These are phyloP conservation scores for Aquilaria agallochum DNA, from an alignment of 441 rosid species.

Conservation along the genomic window DNA sequence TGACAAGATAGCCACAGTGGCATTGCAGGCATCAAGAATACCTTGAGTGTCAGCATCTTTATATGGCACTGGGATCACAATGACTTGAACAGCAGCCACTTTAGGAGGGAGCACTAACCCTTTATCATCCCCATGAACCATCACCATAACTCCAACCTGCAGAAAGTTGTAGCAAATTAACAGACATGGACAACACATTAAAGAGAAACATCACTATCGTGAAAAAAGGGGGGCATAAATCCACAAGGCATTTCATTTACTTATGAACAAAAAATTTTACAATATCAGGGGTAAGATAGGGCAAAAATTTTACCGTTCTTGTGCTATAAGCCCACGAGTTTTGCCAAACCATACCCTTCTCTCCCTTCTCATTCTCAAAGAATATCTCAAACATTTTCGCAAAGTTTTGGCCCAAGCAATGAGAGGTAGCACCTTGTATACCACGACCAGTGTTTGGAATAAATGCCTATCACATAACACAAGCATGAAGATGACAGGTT, in stretches of 20 bases:
- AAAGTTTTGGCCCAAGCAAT: slow-evolving; percentile 95
- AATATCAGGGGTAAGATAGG: slow-evolving; percentile 4
- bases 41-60: slow-evolving; percentile 90
- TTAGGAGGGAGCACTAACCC: slow-evolving; percentile 91
- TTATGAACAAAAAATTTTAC: neutral
- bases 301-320: slow-evolving; percentile 49
- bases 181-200: neutral
- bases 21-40: slow-evolving; percentile 80
- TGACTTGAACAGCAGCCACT: slow-evolving; percentile 85
- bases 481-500: neutral
- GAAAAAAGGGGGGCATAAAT: neutral
- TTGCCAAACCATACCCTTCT: slow-evolving; percentile 95
- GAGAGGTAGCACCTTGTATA: slow-evolving; percentile 98
- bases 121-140: slow-evolving; percentile 97
- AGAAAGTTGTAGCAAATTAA: neutral
- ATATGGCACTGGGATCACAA: slow-evolving; percentile 91
- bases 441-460: slow-evolving; percentile 98
- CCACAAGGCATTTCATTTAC: neutral
- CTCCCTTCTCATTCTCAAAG: slow-evolving; percentile 92
- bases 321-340: slow-evolving; percentile 99
- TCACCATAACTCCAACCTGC: slow-evolving; percentile 97
- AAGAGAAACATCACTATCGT: slow-evolving; percentile 2
- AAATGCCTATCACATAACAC: slow-evolving; percentile 57
- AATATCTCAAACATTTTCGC: slow-evolving; percentile 96
- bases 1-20: slow-evolving; percentile 55